Conservation (phyloP, 2,329 filamentous ascomycete genomes). For the Periconia digitata region DNA sequence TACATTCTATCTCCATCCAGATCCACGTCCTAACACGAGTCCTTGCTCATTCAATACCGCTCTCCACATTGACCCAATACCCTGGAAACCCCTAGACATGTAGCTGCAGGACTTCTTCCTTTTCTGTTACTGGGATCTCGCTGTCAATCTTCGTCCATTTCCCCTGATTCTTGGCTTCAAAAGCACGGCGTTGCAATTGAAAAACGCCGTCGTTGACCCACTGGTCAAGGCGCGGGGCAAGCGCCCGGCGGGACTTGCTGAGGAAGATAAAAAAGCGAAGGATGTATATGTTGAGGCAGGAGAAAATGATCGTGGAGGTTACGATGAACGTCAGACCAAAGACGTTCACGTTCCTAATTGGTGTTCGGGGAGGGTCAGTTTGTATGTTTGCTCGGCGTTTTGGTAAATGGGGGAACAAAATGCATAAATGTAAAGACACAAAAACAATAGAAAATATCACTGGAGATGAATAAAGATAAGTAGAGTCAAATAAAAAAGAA, state of each 20-base stretch:
- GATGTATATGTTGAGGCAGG: conserved; percentile 17
- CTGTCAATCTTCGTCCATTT: conserved; percentile 16
- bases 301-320: conserved; percentile 13
- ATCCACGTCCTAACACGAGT: too few species aligned
- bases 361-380: too few species aligned
- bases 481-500: too few species aligned
- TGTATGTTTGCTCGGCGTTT: neutral
- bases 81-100: too few species aligned
- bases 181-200: conserved; percentile 25
- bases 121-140: conserved; percentile 19
- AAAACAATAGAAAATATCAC: too few species aligned
- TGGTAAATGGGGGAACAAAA: too few species aligned
- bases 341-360: conserved; percentile 26
- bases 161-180: conserved; percentile 18
- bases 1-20: too few species aligned
- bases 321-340: conserved; percentile 23
- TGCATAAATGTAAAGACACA: neutral
- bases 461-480: too few species aligned
- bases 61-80: too few species aligned
- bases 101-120: too few species aligned
- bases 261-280: conserved; percentile 23
- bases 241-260: conserved; percentile 12
- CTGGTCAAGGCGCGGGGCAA: conserved; percentile 25
- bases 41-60: too few species aligned
- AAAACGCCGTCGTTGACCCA: conserved; percentile 32